Conservation (phyloP, 2,329 filamentous ascomycete genomes). For the Microascus cirrosus region DNA sequence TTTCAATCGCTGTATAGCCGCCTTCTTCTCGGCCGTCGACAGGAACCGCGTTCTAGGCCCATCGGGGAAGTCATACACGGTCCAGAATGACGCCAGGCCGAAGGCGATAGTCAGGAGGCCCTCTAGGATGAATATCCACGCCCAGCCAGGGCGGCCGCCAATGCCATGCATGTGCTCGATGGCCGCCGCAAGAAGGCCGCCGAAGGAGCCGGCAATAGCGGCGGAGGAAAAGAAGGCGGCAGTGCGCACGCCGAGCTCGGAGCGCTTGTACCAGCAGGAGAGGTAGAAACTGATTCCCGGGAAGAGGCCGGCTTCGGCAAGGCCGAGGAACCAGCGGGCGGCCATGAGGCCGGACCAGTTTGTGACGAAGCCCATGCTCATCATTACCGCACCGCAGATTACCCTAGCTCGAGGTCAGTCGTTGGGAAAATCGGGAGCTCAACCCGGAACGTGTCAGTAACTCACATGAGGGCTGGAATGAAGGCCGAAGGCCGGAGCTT, state of each 20-base stretch:
- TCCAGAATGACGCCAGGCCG: slow-evolving; percentile 60
- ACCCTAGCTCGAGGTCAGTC: no score
- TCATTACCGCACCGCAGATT: slow-evolving; percentile 58
- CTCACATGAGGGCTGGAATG: slow-evolving; percentile 70
- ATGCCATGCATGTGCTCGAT: slow-evolving; percentile 61
- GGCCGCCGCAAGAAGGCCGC: slow-evolving; percentile 60
- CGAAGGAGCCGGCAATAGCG: slow-evolving; percentile 67
- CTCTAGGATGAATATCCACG: slow-evolving; percentile 59
- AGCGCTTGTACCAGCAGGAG: slow-evolving; percentile 72
- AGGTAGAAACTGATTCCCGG: slow-evolving; percentile 72
- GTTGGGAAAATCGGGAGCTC: no score
- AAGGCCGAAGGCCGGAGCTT: slow-evolving; percentile 64
- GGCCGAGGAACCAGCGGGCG: slow-evolving; percentile 59
- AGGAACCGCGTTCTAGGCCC: slow-evolving; percentile 47
- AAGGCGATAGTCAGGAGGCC: slow-evolving; percentile 60
- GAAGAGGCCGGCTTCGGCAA: slow-evolving; percentile 66
- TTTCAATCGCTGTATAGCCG: no score
- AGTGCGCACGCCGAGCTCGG: slow-evolving; percentile 68
- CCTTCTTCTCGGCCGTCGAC: slow-evolving; percentile 65
- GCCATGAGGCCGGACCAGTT: slow-evolving; percentile 56
- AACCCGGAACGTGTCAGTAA: no score
- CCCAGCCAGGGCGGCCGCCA: slow-evolving; percentile 44
- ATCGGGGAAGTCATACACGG: slow-evolving; percentile 77
- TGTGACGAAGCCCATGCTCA: slow-evolving; percentile 55
- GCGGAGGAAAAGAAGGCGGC: slow-evolving; percentile 80